Evolutionary conservation across 2,329 filamentous ascomycete species (phyloP), one percentile per base, ranked within the genome.

Genomic region (Calonectria henricotiae): DNA sequence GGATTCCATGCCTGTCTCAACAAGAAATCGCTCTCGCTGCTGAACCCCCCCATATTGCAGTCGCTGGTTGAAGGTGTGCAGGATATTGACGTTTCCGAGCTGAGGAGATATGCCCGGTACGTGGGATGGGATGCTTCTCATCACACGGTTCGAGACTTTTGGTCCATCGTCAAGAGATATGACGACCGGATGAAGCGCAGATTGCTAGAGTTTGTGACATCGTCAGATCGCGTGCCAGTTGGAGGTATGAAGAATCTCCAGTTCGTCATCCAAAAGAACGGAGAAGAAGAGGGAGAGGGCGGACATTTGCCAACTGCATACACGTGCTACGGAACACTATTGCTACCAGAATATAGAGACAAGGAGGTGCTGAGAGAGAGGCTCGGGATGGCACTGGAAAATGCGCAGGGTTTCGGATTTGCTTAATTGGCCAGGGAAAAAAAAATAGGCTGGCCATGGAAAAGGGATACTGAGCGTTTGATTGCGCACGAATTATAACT

Each of bases 191-290:
- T 95, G 86, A 92, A 92, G 82, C 89, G 91, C 63, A 90, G 90
- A 76, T 84, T 99, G 39, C 86, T 99, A 37, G 95, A 98, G 80
- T 99, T 99, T 78, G 95, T 99, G 35, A 99, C 96, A 15, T 96
- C 96, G 0, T 96, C 92, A 76, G 95, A 98, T 79, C 89, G 96
- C 2, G 89, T 98, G 2, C 96, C 96, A 0, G 93, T 98, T 0
- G 95, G 94, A 23, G 96, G 96, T 3, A 90, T 95, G 78, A 89
- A 89, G 72, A 94, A 93, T 76, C 85, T 98, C 55, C 91, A 93
- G 77, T 98, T 98, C 81, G 89, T 94, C 15, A 88, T 99, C 49
- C 93, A 96, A 82, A 91, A 89, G 77, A 94, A 95, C 78, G 91
- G 93, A 17, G 86, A 91, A 65, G 92, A 89, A 73, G 84, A 86